Evolutionary conservation across 345 rosid genomes (phyloP).

Genomic region (Abelmoschus esculentus): DNA sequence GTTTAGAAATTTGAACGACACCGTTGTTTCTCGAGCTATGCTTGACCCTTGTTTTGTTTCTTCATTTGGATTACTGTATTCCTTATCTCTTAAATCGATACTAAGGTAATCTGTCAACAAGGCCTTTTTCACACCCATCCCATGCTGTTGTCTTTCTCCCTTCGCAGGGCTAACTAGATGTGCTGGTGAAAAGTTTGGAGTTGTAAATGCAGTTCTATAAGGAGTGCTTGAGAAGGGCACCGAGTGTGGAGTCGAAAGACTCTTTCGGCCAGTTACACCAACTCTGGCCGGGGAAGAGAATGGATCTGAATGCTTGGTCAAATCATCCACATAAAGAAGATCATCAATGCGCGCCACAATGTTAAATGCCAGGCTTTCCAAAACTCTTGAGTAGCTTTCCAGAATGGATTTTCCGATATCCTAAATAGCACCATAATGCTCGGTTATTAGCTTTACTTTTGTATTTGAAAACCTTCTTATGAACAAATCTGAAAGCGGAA

Average conservation of each 20-base stretch:
- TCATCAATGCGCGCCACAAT: conserved; percentile 88
- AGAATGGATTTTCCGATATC: conserved; percentile 93
- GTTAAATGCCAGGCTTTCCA: conserved; percentile 91
- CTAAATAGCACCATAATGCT: conserved; percentile 20
- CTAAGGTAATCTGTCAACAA: conserved; percentile 58
- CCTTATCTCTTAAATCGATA: conserved; percentile 46
- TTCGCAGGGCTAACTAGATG: conserved; percentile 6
- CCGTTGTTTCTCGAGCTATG: conserved; percentile 13
- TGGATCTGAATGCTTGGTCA: conserved; percentile 67
- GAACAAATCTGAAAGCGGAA: background rate
- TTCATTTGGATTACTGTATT: conserved; percentile 11
- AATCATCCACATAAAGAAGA: conserved; percentile 74
- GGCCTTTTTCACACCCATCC: conserved; percentile 52
- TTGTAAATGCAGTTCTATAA: conserved; percentile 48
- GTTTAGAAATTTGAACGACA: conserved; percentile 29
- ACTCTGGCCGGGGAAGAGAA: conserved; percentile 46
- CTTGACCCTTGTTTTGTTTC: conserved; percentile 18
- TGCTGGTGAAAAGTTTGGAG: conserved; percentile 73
- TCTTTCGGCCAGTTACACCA: conserved; percentile 40
- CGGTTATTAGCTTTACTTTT: background rate
- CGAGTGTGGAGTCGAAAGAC: conserved; percentile 38
- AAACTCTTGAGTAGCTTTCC: conserved; percentile 88
- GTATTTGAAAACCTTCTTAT: background rate
- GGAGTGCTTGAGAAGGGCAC: conserved; percentile 49
- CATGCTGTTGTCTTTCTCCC: conserved; percentile 38